Evolutionary conservation across 108 stramenopile genomes (phyloP).

Genomic region (Heterococcus sp.): DNA sequence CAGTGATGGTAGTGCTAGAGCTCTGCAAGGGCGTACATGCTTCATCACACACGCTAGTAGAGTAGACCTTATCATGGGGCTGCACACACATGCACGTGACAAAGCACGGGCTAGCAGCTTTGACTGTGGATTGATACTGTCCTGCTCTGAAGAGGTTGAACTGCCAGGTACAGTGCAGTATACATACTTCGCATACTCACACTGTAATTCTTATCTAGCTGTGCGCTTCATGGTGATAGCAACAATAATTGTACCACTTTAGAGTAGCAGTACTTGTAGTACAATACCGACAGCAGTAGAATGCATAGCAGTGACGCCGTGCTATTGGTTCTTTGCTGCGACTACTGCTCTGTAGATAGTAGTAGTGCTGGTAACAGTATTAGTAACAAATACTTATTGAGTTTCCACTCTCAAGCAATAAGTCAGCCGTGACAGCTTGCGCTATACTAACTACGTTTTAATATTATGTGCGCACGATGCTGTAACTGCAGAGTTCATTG

Average conservation of each 20-base stretch:
- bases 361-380: no score
- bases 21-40: constrained; percentile 69
- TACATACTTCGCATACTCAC: background rate
- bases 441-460: background rate
- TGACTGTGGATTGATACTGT: background rate
- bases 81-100: background rate
- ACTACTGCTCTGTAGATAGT: background rate
- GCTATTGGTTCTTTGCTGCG: background rate
- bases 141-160: background rate
- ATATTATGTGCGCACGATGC: background rate
- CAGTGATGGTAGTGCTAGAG: constrained; percentile 23
- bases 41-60: constrained; percentile 88
- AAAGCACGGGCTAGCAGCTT: background rate
- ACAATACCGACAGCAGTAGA: no score
- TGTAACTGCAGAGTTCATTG: background rate
- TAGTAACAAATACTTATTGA: no score
- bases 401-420: background rate
- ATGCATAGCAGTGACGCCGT: no score
- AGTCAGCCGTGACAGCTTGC: background rate
- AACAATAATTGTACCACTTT: no score
- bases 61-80: constrained; percentile 80
- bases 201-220: background rate
- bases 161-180: background rate
- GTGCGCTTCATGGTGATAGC: background rate
- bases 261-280: no score